Percentiles rank a stretch among this genome's conserved stretches.
Conservation (phyloP, 2,329 filamentous ascomycete genomes). For the Fusarium sp. region DNA sequence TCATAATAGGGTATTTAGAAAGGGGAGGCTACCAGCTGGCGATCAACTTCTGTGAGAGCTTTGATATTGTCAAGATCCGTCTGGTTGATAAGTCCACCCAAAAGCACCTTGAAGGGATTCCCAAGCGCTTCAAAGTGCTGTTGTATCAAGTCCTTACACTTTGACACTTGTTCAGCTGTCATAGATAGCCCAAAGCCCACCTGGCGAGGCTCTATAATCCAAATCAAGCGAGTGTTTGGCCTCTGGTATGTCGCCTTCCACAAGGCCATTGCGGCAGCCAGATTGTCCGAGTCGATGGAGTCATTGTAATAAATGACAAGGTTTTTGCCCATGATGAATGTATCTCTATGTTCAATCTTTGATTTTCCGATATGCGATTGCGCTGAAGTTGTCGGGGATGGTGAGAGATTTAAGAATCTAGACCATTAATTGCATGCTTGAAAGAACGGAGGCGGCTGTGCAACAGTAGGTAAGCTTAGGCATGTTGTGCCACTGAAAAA, state of each 20-base stretch:
- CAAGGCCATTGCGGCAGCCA: constrained; percentile 40
- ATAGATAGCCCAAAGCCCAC: constrained; percentile 37
- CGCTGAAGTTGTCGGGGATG: constrained; percentile 13
- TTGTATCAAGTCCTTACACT: constrained; percentile 31
- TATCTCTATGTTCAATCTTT: neutral
- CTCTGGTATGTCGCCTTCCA: constrained; percentile 19
- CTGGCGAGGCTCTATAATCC: constrained; percentile 44
- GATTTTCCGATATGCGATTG: constrained; percentile 2
- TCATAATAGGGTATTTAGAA: neutral
- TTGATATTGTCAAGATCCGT: constrained; percentile 25
- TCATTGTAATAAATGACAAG: constrained; percentile 45
- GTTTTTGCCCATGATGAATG: constrained; percentile 28
- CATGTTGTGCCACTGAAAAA: constrained; percentile 11
- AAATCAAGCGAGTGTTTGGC: constrained; percentile 31
- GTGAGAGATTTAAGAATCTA: constrained; percentile 31
- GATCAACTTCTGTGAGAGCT: constrained; percentile 16
- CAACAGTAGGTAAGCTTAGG: constrained; percentile 17
- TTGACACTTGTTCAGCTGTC: constrained; percentile 25
- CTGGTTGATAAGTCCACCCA: constrained; percentile 37
- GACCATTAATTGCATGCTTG: constrained; percentile 12
- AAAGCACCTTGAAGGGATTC: constrained; percentile 36
- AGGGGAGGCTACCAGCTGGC: constrained; percentile 21
- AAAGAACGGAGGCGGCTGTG: constrained; percentile 23
- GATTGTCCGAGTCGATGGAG: constrained; percentile 44
- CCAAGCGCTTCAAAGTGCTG: constrained; percentile 25